phyloP scores from a whole-genome alignment of 805 yeast genomes.

The Yarrowia alimentaria region DNA sequence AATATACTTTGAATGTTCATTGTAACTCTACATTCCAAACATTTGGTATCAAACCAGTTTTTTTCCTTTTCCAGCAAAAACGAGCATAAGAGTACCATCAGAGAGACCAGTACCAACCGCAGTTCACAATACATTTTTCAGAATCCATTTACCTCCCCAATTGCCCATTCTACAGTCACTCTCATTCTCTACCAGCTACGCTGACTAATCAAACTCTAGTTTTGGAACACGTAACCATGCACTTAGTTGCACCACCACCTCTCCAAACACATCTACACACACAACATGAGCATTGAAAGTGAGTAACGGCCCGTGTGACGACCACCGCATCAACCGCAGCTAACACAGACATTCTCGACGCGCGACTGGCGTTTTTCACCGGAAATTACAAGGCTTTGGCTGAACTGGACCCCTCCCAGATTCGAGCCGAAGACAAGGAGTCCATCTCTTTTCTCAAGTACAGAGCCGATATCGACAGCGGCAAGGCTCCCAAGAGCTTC shows the following conservation, averaged over 20 bases:
- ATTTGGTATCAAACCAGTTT: too few relatives aligned
- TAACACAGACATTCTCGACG: slow-evolving; percentile 23
- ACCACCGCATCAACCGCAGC: not conserved
- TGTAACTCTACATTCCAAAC: too few relatives aligned
- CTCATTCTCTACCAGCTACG: not conserved
- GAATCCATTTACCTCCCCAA: too few relatives aligned
- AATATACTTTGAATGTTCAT: too few relatives aligned
- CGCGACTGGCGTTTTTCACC: slow-evolving; percentile 41
- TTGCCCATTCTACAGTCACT: too few relatives aligned
- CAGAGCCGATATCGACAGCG: slow-evolving; percentile 44
- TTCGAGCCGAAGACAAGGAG: slow-evolving; percentile 30
- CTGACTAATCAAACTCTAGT: slow-evolving; percentile 9
- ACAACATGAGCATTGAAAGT: slow-evolving; percentile 21
- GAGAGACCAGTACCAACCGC: too few relatives aligned
- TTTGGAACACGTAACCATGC: slow-evolving; percentile 8
- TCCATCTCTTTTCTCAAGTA: slow-evolving; percentile 40
- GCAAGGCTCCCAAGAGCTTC: slow-evolving; percentile 33
- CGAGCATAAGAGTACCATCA: too few relatives aligned
- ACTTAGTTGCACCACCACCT: not conserved
- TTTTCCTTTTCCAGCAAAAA: too few relatives aligned
- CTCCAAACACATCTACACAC: not conserved
- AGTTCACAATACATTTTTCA: too few relatives aligned
- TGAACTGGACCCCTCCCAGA: slow-evolving; percentile 34
- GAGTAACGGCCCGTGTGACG: not conserved
- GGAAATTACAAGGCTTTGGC: slow-evolving; percentile 43